Conservation (phyloP, 1,284 basidiomycete genomes). For the Trichosporon sp. region DNA sequence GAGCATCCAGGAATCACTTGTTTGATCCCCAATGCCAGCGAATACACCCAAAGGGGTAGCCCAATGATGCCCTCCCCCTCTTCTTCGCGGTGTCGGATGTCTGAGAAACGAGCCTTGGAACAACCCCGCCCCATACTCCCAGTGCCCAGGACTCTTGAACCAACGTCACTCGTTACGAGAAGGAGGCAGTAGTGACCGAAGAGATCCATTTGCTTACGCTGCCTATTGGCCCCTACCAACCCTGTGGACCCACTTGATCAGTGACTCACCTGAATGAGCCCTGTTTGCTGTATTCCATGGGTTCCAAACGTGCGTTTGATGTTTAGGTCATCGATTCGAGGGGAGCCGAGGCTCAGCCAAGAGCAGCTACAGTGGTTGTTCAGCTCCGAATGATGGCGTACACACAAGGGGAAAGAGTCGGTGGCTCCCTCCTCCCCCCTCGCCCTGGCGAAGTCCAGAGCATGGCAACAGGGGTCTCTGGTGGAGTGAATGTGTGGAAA, state of each 20-base stretch:
- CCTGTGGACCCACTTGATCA: constrained; percentile 6
- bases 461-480: not conserved
- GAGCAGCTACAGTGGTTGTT: too few relatives aligned
- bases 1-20: not conserved
- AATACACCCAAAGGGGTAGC: not conserved
- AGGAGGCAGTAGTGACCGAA: not conserved
- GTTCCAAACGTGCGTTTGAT: not conserved
- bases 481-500: not conserved
- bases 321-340: not conserved
- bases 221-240: not conserved
- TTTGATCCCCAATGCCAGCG: not conserved
- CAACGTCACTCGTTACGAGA: constrained; percentile 15
- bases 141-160: not conserved
- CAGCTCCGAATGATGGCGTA: too few relatives aligned
- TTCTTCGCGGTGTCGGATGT: not conserved
- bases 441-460: not conserved
- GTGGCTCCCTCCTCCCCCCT: not conserved
- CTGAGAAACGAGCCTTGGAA: not conserved
- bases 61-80: too few relatives aligned
- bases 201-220: not conserved
- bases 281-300: constrained; percentile 1
- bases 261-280: constrained; percentile 6
- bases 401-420: too few relatives aligned
- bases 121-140: not conserved
- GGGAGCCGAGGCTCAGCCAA: too few relatives aligned